These are phyloP conservation scores for Globisporangium okanoganense DNA, from an alignment of 352 stramenopile genomes.

Conservation along the genomic window DNA sequence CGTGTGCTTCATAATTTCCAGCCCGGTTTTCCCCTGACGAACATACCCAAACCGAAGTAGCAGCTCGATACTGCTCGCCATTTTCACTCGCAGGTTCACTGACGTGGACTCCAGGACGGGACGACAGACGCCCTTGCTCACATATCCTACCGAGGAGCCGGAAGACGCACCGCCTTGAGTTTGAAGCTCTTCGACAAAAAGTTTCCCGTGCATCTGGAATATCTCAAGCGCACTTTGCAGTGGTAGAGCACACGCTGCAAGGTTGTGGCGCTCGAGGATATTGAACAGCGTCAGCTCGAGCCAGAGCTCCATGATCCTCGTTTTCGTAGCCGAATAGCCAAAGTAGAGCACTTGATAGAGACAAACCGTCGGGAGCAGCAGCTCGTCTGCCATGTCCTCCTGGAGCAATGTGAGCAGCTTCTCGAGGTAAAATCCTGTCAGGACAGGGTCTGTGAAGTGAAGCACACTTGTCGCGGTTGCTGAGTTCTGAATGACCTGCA, in stretches of 20 bases:
- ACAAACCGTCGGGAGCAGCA: slow-evolving; percentile 39
- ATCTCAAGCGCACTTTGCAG: slow-evolving; percentile 55
- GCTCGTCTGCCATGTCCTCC: slow-evolving; percentile 23
- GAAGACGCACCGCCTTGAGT: slow-evolving; percentile 2
- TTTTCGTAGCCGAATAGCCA: slow-evolving; percentile 26
- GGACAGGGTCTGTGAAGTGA: slow-evolving; percentile 44
- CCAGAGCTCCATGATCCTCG: slow-evolving; percentile 41
- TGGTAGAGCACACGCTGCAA: slow-evolving; percentile 32
- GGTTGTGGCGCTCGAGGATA: slow-evolving; percentile 42
- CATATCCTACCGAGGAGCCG: not conserved
- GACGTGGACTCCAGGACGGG: slow-evolving; percentile 8
- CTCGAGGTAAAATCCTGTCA: slow-evolving; percentile 47
- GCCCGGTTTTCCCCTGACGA: slow-evolving; percentile 49
- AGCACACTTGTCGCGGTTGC: not conserved
- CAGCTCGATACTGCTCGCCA: slow-evolving; percentile 21
- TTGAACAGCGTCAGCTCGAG: slow-evolving; percentile 49
- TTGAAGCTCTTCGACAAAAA: slow-evolving; percentile 46
- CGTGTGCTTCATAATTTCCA: slow-evolving; percentile 34
- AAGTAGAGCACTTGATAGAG: slow-evolving; percentile 54
- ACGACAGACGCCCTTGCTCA: slow-evolving; percentile 8
- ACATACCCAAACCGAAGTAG: slow-evolving; percentile 53
- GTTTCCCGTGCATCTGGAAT: slow-evolving; percentile 32
- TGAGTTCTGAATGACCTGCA: slow-evolving; percentile 19
- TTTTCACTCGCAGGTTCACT: slow-evolving; percentile 29
- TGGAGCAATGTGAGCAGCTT: slow-evolving; percentile 36